phyloP scores from a whole-genome alignment of 2,329 filamentous ascomycete species.

The Penicillium sp. region DNA sequence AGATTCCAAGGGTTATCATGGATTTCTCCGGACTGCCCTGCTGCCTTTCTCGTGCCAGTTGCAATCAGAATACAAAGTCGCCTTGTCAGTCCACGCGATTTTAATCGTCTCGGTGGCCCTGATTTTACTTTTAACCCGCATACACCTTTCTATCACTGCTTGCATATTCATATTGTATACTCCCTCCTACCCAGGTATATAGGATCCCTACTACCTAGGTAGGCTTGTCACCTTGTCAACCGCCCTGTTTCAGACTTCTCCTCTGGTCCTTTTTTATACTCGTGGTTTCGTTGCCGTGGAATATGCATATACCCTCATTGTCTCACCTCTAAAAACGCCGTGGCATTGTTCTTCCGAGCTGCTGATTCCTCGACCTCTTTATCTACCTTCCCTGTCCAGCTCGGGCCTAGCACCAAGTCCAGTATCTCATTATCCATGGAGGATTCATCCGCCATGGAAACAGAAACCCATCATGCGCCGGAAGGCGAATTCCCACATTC shows the following conservation, averaged over 20 bases:
- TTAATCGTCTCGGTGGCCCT: conserved; percentile 16
- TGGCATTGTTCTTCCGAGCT: conserved; percentile 19
- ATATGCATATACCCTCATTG: conserved; percentile 50
- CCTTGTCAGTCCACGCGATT: conserved; percentile 23
- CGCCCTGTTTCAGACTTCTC: neutral
- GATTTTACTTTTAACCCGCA: conserved; percentile 29
- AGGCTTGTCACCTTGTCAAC: neutral
- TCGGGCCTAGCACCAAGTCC: neutral
- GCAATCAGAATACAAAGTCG: conserved; percentile 22
- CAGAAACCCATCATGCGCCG: conserved; percentile 42
- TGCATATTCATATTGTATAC: conserved; percentile 22
- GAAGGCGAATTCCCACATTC: conserved; percentile 44
- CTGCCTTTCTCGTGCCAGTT: conserved; percentile 24
- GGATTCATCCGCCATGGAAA: conserved; percentile 45
- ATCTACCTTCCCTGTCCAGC: neutral
- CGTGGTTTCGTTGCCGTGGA: conserved; percentile 23
- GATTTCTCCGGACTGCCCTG: conserved; percentile 19
- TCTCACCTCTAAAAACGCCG: conserved; percentile 40
- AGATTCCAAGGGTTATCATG: conserved; percentile 25
- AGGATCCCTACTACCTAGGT: conserved; percentile 28
- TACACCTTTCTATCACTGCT: conserved; percentile 15
- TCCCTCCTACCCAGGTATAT: conserved; percentile 37
- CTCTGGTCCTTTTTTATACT: neutral
- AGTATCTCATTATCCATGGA: conserved; percentile 32
- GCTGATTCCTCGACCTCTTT: neutral